phyloP scores from a whole-genome alignment of 352 stramenopile genomes.

The Pilasporangium apinafurcum region DNA sequence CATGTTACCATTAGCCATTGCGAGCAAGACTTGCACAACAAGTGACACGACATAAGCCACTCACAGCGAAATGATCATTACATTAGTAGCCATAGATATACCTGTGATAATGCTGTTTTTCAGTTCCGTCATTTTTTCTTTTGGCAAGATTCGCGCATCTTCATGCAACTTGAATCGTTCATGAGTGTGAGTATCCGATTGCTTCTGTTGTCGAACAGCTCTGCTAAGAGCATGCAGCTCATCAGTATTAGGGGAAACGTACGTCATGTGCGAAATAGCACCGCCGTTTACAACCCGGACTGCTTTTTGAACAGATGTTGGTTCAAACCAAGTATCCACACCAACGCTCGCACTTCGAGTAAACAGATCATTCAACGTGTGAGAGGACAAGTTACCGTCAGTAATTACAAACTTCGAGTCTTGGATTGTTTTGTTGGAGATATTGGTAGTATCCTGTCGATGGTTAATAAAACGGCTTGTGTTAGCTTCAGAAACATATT shows the following conservation, averaged over 20 bases:
- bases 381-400: conserved; percentile 69
- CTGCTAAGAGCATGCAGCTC: conserved; percentile 67
- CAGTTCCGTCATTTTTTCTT: conserved; percentile 40
- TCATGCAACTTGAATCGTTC: conserved; percentile 49
- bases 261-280: conserved; percentile 42
- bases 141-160: conserved; percentile 31
- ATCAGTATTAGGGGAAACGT: conserved; percentile 75
- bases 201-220: conserved; percentile 36
- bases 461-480: background rate
- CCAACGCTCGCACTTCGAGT: conserved; percentile 27
- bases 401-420: conserved; percentile 55
- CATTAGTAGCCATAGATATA: no score
- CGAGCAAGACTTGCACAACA: conserved; percentile 33
- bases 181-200: conserved; percentile 11
- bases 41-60: background rate
- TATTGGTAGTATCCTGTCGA: conserved; percentile 29
- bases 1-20: conserved; percentile 49
- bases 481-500: no score
- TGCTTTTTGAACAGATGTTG: conserved; percentile 81
- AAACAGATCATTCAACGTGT: conserved; percentile 35
- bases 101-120: conserved; percentile 67
- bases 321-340: conserved; percentile 75
- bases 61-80: background rate
- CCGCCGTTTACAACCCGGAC: conserved; percentile 46
- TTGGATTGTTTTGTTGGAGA: conserved; percentile 38